Conservation (phyloP, 139 green algal genomes). For the Coelastrella sp. region DNA sequence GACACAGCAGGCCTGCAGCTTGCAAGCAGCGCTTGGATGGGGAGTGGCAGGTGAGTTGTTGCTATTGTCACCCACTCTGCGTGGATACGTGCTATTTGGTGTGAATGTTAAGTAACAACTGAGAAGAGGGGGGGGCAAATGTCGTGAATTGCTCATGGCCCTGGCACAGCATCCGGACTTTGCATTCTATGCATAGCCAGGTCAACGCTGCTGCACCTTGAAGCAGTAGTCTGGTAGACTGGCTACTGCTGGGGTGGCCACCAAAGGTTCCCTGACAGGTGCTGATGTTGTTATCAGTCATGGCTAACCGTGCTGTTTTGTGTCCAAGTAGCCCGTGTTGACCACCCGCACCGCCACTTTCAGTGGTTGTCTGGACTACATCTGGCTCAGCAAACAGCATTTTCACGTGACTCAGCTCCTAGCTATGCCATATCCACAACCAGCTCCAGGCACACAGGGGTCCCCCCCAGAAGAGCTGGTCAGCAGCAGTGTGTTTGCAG, state of each 20-base stretch:
- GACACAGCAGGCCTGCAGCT: conserved; percentile 24
- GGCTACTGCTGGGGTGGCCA: no score
- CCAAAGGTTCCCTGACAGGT: no score
- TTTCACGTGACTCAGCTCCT: conserved; percentile 53
- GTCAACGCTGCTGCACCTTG: no score
- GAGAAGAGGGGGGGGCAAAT: no score
- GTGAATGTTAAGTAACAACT: neutral
- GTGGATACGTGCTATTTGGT: neutral
- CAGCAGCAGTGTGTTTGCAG: conserved; percentile 28
- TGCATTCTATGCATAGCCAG: no score
- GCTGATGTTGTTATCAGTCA: neutral
- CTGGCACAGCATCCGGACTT: no score
- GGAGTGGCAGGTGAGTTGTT: conserved; percentile 16
- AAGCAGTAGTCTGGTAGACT: no score
- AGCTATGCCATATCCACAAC: conserved; percentile 50
- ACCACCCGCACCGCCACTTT: conserved; percentile 71
- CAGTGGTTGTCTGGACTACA: conserved; percentile 71
- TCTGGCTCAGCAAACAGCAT: conserved; percentile 59
- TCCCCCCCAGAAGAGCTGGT: neutral
- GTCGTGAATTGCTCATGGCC: no score
- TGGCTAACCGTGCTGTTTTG: neutral
- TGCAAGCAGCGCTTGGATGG: conserved; percentile 8
- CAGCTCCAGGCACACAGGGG: neutral
- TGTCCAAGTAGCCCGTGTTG: conserved; percentile 59
- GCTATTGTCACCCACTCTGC: neutral